Evolutionary conservation across 805 yeast species (phyloP), one percentile per base, ranked within the genome.

Genomic region (Kodamaea restingae): DNA sequence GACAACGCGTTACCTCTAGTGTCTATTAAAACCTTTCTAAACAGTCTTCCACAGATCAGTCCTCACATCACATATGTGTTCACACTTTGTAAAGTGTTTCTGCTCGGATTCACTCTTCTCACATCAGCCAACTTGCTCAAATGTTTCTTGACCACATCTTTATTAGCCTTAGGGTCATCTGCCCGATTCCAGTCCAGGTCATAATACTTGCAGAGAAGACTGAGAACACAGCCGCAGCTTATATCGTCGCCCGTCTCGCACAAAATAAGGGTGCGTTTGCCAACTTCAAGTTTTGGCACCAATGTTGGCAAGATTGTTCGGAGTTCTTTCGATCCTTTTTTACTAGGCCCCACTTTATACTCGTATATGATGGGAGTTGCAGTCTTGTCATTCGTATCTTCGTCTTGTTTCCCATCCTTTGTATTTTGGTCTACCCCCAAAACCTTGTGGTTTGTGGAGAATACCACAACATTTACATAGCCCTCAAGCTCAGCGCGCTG

Each of bases 1-100:
- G n/a, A n/a, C n/a, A n/a, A n/a, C n/a, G n/a, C n/a, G n/a, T n/a
- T n/a, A n/a, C n/a, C n/a, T n/a, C n/a, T n/a, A n/a, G n/a, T n/a
- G n/a, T n/a, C n/a, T n/a, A n/a, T n/a, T n/a, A n/a, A n/a, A n/a
- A n/a, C n/a, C n/a, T n/a, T n/a, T n/a, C n/a, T n/a, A n/a, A n/a
- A n/a, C n/a, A n/a, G n/a, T n/a, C n/a, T n/a, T n/a, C n/a, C n/a
- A n/a, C n/a, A n/a, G n/a, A n/a, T n/a, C n/a, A n/a, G n/a, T 15
- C 36, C 15, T 6, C 22, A 14, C 39, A 36, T 36, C 20, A 36
- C 28, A 43, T 46, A 76, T 2, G 78, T 58, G 45, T 86, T 83
- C 2, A 84, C 78, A 20, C 90, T 74, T 48, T 82, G 88, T 29
- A 86, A 62, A 0, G 95, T 83, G 8, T 86, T 80, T 36, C 96